Conservation (phyloP, 352 stramenopile species). For the Stramenopiles sp. region DNA sequence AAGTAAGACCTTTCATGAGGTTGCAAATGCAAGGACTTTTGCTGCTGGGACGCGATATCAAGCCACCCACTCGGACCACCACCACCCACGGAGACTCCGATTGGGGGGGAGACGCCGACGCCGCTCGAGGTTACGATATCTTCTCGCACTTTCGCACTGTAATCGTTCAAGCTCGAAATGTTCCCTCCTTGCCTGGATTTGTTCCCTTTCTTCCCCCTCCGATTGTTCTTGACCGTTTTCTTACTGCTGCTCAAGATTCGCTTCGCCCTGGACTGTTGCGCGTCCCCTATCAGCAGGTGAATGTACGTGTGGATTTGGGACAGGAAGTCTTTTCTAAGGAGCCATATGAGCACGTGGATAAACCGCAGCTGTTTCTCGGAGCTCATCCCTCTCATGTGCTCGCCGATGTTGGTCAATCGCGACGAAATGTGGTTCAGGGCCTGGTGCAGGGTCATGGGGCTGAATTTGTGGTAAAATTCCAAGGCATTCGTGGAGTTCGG, state of each 20-base stretch:
- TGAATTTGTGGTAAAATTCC: conserved; percentile 48
- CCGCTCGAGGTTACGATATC: not conserved
- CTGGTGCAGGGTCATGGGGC: conserved; percentile 24
- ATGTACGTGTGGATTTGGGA: conserved; percentile 56
- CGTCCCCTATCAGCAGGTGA: conserved; percentile 48
- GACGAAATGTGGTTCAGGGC: conserved; percentile 2
- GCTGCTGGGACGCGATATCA: no score
- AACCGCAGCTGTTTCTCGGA: conserved; percentile 37
- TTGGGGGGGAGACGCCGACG: not conserved
- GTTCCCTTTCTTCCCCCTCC: not conserved
- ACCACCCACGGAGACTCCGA: no score
- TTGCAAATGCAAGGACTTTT: not conserved
- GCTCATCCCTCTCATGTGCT: not conserved
- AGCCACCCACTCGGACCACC: no score
- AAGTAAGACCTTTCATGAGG: conserved; percentile 42
- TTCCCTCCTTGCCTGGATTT: no score
- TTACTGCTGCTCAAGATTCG: not conserved
- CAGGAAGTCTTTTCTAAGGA: conserved; percentile 54
- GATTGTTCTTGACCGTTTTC: not conserved
- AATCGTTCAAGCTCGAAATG: no score
- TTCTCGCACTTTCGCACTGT: not conserved
- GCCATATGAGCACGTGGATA: conserved; percentile 57
- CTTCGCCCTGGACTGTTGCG: conserved; percentile 8
- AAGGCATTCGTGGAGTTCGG: conserved; percentile 32
- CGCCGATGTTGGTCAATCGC: not conserved